Conservation (phyloP, 108 stramenopile genomes). For the Stephanodiscus minutulus region DNA sequence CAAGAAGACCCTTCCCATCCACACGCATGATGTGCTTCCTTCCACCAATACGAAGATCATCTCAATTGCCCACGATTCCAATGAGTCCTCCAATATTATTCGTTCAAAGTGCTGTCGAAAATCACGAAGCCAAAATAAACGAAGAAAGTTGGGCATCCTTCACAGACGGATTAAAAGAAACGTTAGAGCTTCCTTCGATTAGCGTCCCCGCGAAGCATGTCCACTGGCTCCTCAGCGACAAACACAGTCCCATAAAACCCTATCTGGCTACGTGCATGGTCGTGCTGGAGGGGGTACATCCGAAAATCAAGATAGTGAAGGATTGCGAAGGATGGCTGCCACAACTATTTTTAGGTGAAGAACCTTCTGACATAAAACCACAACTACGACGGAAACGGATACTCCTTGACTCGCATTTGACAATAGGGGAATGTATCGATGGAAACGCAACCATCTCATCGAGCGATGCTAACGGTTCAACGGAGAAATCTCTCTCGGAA, state of each 20-base stretch:
- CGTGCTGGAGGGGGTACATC: conserved; percentile 62
- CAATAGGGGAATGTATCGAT: neutral
- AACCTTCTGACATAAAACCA: neutral
- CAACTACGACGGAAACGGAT: conserved; percentile 37
- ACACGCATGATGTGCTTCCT: neutral
- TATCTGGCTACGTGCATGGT: conserved; percentile 57
- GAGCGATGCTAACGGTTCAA: neutral
- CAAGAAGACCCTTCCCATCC: neutral
- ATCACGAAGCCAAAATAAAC: neutral
- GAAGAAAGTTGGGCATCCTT: conserved; percentile 39
- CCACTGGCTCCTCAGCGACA: conserved; percentile 39
- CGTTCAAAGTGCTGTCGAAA: neutral
- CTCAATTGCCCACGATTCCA: neutral
- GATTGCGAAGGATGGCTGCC: conserved; percentile 24
- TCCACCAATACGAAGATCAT: neutral
- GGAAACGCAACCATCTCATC: neutral
- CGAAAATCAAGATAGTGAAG: conserved; percentile 66
- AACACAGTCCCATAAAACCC: conserved; percentile 43
- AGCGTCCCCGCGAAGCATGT: conserved; percentile 47
- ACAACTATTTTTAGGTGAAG: neutral
- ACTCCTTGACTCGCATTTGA: conserved; percentile 26
- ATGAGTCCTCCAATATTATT: neutral
- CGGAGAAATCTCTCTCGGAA: neutral
- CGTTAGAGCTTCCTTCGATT: conserved; percentile 37
- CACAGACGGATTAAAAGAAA: conserved; percentile 25